Evolutionary conservation across 345 rosid genomes (phyloP).

Genomic region (Rubroshorea leprosula): DNA sequence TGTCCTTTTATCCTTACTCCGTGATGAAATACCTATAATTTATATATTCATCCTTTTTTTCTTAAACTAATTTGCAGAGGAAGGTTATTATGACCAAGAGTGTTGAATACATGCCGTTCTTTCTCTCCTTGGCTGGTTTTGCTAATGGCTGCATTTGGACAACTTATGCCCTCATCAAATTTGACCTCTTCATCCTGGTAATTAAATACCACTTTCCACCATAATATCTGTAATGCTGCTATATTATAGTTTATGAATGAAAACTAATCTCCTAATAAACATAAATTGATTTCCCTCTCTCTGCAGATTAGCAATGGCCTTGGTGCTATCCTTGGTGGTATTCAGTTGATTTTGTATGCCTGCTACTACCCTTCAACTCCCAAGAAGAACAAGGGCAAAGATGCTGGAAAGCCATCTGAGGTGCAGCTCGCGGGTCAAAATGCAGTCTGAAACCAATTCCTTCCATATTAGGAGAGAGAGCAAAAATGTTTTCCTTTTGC

Average conservation of each 20-base stretch:
- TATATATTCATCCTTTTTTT: background rate
- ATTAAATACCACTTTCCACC: background rate
- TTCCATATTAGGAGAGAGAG: too few relatives aligned
- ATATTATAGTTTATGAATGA: too few relatives aligned
- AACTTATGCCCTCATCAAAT: conserved; percentile 23
- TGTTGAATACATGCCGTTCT: conserved; percentile 55
- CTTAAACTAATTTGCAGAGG: conserved; percentile 15
- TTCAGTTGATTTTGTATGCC: conserved; percentile 36
- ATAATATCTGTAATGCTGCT: too few relatives aligned
- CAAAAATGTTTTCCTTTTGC: too few relatives aligned
- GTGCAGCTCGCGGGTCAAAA: conserved; percentile 33
- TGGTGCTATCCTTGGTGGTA: conserved; percentile 33
- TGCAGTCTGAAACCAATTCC: background rate
- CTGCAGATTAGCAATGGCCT: conserved; percentile 57
- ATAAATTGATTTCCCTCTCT: background rate
- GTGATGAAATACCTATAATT: background rate
- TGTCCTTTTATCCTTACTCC: background rate
- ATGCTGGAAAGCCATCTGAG: conserved; percentile 27
- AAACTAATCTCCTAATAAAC: too few relatives aligned
- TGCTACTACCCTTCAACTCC: conserved; percentile 28
- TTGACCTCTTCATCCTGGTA: conserved; percentile 44
- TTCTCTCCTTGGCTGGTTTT: conserved; percentile 32
- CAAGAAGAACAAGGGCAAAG: conserved; percentile 11
- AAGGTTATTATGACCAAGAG: conserved; percentile 37
- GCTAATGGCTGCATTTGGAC: conserved; percentile 38